Evolutionary conservation across 164 flowering plant species (phyloP).

Genomic region (Warburgia ugandensis): DNA sequence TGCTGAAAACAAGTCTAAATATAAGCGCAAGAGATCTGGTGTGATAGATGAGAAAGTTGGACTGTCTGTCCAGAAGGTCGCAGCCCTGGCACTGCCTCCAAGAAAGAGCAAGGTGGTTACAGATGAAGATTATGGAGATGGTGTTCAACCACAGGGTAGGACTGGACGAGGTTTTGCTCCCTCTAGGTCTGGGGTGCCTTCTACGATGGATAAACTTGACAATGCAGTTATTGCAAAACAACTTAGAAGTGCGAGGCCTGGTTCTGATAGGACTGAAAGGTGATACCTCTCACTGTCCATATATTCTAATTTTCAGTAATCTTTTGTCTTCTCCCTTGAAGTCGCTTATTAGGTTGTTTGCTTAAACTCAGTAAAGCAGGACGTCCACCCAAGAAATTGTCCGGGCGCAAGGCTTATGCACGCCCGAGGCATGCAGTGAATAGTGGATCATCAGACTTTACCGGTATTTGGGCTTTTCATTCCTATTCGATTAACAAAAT

Average conservation of each 20-base stretch:
- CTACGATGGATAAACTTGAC: conserved; percentile 45
- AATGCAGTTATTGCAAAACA: conserved; percentile 64
- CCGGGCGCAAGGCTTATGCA: conserved; percentile 72
- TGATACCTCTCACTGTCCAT: conserved; percentile 11
- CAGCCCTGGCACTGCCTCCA: conserved; percentile 37
- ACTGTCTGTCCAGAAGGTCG: conserved; percentile 44
- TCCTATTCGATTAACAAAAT: neutral
- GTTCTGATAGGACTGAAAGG: conserved; percentile 72
- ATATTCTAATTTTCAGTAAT: neutral
- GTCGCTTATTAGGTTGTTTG: conserved; percentile 1
- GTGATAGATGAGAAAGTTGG: conserved; percentile 57
- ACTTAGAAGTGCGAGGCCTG: conserved; percentile 60
- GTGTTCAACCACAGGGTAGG: conserved; percentile 72
- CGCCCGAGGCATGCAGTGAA: conserved; percentile 51
- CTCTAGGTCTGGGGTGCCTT: conserved; percentile 45
- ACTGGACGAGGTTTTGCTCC: conserved; percentile 52
- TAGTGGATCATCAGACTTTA: conserved; percentile 46
- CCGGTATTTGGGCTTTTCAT: conserved; percentile 33
- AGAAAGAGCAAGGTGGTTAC: conserved; percentile 59
- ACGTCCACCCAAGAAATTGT: conserved; percentile 70
- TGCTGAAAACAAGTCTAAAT: conserved; percentile 53
- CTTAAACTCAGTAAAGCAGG: conserved; percentile 60
- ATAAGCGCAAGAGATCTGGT: conserved; percentile 45
- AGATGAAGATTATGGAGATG: conserved; percentile 66
- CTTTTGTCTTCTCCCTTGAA: neutral